Base-by-base conservation (phyloP, 495 filamentous ascomycete genomes). In the Neurospora africana region DNA sequence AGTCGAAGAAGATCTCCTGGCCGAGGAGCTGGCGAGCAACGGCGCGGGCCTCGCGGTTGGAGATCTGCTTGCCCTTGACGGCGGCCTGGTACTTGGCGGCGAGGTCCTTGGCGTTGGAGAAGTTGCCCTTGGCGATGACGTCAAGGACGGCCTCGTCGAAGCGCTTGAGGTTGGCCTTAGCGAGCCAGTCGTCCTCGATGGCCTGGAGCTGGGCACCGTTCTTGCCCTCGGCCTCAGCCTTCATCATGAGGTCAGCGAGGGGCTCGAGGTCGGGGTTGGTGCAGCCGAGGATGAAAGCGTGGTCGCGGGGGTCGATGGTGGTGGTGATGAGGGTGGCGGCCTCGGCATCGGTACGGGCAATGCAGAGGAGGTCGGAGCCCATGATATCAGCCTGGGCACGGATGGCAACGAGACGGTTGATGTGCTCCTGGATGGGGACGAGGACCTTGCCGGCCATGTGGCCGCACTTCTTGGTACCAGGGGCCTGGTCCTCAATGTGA, bases 391-490 rank as follows among this genome's bases (percentile, higher is more conserved):
- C 95, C 82, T 99, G 95, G 10, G 95, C 95, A 73, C 95, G 90
- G 81, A 99, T 98, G 75, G 95, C 94, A 40, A 99, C 93, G 23
- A 99, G 87, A 35, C 95, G 92, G 85, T 98, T 99, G 87, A 98
- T 97, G 84, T 99, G 95, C 84, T 99, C 95, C 83, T 89, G 91
- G 81, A 98, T 97, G 43, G 95, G 95, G 69, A 99, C 95, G 68
- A 99, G 87, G 38, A 99, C 95, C 85, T 99, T 99, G 76, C 95
- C 95, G 74, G 95, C 95, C 95, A 99, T 99, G 83, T 99, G 95
- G 71, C 95, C 95, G 79, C 95, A 99, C 86, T 99, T 99, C 89
- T 99, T 99, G 43, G 95, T 99, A 47, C 95, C 95, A 2, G 95
- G 95, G 11, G 95, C 95, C 83, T 99, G 95, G 79, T 99, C 95